Percentiles rank a stretch among this genome's conserved stretches.
phyloP scores from a whole-genome alignment of 2,329 filamentous ascomycete genomes.

The Fonsecaea multimorphosa region DNA sequence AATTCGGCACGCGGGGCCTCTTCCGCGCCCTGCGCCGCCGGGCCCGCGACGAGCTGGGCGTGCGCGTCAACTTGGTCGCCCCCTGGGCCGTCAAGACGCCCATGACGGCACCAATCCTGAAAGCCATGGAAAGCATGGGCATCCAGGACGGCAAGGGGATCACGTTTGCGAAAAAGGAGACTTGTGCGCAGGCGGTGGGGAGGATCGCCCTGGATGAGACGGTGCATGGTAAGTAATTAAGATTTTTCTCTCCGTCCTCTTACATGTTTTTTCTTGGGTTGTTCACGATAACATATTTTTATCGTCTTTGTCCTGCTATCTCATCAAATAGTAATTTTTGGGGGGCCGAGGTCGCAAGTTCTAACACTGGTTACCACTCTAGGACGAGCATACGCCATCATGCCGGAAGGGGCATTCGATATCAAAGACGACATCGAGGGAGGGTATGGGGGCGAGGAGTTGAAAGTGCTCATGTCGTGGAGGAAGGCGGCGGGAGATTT shows the following conservation, averaged over 20 bases:
- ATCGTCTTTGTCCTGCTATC: no score
- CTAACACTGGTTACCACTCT: background rate
- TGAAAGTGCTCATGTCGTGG: conserved; percentile 19
- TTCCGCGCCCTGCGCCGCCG: conserved; percentile 27
- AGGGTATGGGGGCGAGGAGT: conserved; percentile 16
- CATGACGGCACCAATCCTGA: conserved; percentile 19
- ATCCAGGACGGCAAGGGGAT: conserved; percentile 15
- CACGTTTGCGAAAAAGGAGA: conserved; percentile 17
- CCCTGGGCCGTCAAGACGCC: conserved; percentile 23
- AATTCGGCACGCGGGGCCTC: conserved; percentile 35
- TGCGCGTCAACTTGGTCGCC: conserved; percentile 20
- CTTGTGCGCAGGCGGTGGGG: conserved; percentile 16
- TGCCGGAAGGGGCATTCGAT: conserved; percentile 25
- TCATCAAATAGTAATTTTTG: no score
- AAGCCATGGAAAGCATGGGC: conserved; percentile 4
- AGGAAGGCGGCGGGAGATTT: conserved; percentile 20
- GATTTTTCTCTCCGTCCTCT: no score
- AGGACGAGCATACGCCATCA: conserved; percentile 21
- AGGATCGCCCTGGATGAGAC: conserved; percentile 14
- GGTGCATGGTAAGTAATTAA: conserved; percentile 17
- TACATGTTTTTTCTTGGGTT: no score
- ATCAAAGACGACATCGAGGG: conserved; percentile 22
- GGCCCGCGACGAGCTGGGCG: background rate
- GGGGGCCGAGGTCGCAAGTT: no score
- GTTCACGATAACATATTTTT: no score